Evolutionary conservation across 306 rosid species (phyloP).

Genomic region (Sphenostylis stenocarpa): DNA sequence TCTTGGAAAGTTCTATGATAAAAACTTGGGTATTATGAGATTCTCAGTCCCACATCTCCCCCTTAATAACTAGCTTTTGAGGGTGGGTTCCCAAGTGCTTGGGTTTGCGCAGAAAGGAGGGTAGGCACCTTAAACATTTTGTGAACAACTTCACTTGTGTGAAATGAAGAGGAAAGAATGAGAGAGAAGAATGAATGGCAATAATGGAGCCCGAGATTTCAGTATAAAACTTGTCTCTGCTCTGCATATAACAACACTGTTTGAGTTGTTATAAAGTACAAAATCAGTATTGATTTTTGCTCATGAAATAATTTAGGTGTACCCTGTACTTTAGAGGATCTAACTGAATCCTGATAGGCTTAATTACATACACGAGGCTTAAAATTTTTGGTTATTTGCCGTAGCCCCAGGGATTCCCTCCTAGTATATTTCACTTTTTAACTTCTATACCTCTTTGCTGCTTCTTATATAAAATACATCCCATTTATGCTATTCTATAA

Average conservation of each 20-base stretch:
- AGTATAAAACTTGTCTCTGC: background rate
- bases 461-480: background rate
- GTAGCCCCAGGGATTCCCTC: too few species aligned
- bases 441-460: background rate
- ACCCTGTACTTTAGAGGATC: background rate
- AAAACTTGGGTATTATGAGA: too few species aligned
- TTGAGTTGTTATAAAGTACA: background rate
- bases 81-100: too few species aligned
- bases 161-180: background rate
- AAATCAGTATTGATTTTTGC: background rate
- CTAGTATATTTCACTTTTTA: background rate
- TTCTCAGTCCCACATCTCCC: too few species aligned
- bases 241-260: background rate
- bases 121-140: background rate
- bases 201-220: background rate
- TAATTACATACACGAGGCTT: background rate
- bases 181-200: conserved; percentile 6
- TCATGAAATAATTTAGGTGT: background rate
- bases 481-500: too few species aligned
- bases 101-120: background rate
- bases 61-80: too few species aligned
- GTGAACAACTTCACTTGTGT: conserved; percentile 3
- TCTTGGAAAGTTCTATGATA: too few species aligned
- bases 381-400: background rate
- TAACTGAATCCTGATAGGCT: background rate